Conservation (phyloP, 2,329 filamentous ascomycete genomes). For the Harringtonia aguacate region DNA sequence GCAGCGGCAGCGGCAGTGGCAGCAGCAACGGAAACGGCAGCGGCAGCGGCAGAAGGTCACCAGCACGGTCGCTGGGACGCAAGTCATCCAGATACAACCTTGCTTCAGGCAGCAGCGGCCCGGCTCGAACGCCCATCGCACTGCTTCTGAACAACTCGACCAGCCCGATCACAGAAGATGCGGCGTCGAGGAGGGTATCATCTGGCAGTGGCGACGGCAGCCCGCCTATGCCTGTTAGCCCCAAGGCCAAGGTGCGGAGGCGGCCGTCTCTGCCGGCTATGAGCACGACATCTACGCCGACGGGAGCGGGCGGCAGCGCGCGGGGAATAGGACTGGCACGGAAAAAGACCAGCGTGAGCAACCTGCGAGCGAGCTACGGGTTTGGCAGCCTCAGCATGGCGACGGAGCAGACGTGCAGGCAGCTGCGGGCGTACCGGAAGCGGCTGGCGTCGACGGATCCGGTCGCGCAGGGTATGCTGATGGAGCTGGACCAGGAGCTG, state of each 20-base stretch:
- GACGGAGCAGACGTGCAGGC: conserved; percentile 54
- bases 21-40: background rate
- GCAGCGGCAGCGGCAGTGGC: background rate
- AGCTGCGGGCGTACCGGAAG: conserved; percentile 51
- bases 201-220: conserved; percentile 33
- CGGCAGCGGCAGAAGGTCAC: conserved; percentile 36
- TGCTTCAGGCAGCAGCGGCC: conserved; percentile 14
- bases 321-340: conserved; percentile 18
- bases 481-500: conserved; percentile 54
- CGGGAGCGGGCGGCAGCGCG: conserved; percentile 2
- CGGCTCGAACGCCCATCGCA: conserved; percentile 26
- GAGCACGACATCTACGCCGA: conserved; percentile 18
- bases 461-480: conserved; percentile 46
- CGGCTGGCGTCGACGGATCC: conserved; percentile 45
- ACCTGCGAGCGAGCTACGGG: conserved; percentile 17
- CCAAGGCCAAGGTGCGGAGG: conserved; percentile 30
- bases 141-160: conserved; percentile 29
- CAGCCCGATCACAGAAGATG: conserved; percentile 30
- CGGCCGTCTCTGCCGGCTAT: conserved; percentile 45
- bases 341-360: conserved; percentile 27
- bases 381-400: conserved; percentile 49
- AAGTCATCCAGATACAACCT: conserved; percentile 43
- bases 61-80: conserved; percentile 41
- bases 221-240: conserved; percentile 34
- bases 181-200: conserved; percentile 37